Percentiles rank a stretch among this genome's conserved stretches.
Conservation (phyloP, 768 basidiomycete species). For the Trametes punicea region DNA sequence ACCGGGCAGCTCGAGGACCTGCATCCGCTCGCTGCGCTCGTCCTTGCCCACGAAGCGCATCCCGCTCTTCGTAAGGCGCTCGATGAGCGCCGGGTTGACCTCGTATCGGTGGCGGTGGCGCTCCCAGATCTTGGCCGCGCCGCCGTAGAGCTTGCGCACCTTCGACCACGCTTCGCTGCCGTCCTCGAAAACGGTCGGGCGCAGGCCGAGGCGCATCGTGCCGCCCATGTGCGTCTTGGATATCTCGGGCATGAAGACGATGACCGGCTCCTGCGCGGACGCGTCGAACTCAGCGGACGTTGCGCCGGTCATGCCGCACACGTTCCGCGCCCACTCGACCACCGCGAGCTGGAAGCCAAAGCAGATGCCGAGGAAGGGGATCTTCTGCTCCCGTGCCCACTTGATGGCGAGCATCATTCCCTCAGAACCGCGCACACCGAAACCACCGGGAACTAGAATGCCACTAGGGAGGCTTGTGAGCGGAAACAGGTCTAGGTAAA, state of each 20-base stretch:
- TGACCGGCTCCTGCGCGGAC: conserved; percentile 60
- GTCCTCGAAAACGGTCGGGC: conserved; percentile 88
- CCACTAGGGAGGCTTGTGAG: conserved; percentile 50
- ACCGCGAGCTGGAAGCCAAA: conserved; percentile 97
- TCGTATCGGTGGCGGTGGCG: conserved; percentile 95
- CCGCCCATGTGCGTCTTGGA: conserved; percentile 98
- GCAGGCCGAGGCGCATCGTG: conserved; percentile 98
- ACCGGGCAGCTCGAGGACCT: conserved; percentile 86
- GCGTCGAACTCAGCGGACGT: conserved; percentile 80
- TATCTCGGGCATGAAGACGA: conserved; percentile 99
- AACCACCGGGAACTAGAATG: conserved; percentile 96
- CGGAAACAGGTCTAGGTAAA: not conserved
- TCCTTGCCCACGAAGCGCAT: conserved; percentile 85
- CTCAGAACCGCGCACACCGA: conserved; percentile 89
- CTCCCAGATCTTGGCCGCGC: conserved; percentile 85
- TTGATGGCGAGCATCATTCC: conserved; percentile 99
- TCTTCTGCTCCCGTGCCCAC: conserved; percentile 91
- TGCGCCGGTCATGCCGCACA: conserved; percentile 75
- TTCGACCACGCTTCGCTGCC: conserved; percentile 69
- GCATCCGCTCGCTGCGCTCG: conserved; percentile 96
- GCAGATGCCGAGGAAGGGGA: conserved; percentile 96
- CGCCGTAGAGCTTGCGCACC: conserved; percentile 78
- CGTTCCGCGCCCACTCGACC: conserved; percentile 88
- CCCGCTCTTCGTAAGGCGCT: conserved; percentile 65
- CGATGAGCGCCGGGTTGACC: conserved; percentile 87